A percentile compares a stretch with the other conserved stretches of the same genome.
Evolutionary conservation across 169 alveolate genomes (phyloP).

Genomic region (Babesia bovis): DNA sequence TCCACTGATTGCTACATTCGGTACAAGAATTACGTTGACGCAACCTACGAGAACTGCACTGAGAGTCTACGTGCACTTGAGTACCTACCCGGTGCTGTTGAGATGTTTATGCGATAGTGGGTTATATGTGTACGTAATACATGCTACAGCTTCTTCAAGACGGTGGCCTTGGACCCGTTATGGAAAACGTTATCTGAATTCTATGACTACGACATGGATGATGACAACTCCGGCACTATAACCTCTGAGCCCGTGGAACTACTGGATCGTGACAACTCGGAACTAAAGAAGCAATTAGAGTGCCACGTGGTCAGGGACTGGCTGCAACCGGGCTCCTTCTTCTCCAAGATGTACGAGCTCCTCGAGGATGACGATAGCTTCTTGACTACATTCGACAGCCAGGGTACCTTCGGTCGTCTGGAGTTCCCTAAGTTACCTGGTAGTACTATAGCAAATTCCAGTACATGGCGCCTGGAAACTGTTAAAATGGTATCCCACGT

Average conservation of each 20-base stretch:
- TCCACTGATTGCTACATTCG: slow-evolving; percentile 69
- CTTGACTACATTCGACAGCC: slow-evolving; percentile 59
- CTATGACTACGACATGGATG: slow-evolving; percentile 21
- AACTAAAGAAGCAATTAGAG: slow-evolving; percentile 51
- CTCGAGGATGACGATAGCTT: slow-evolving; percentile 66
- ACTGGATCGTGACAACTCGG: slow-evolving; percentile 20
- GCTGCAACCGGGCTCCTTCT: slow-evolving; percentile 75
- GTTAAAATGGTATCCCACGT: slow-evolving; percentile 68
- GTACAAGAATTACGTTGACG: slow-evolving; percentile 73
- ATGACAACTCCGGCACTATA: not conserved
- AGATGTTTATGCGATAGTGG: slow-evolving; percentile 70
- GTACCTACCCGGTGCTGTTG: slow-evolving; percentile 73
- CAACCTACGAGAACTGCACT: slow-evolving; percentile 67
- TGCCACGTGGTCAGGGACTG: slow-evolving; percentile 65
- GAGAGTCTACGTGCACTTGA: slow-evolving; percentile 72
- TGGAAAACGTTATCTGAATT: slow-evolving; percentile 36
- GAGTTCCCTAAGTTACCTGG: slow-evolving; percentile 76
- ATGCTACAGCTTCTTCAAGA: slow-evolving; percentile 17
- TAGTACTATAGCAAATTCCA: slow-evolving; percentile 41
- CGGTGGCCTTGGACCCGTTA: slow-evolving; percentile 41
- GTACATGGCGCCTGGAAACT: slow-evolving; percentile 73
- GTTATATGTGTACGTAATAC: not conserved
- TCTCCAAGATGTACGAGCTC: slow-evolving; percentile 57
- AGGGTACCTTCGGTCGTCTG: slow-evolving; percentile 59
- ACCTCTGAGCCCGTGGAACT: slow-evolving; percentile 40